phyloP scores from a whole-genome alignment of 768 basidiomycete species.

The Termitomyces sp. region DNA sequence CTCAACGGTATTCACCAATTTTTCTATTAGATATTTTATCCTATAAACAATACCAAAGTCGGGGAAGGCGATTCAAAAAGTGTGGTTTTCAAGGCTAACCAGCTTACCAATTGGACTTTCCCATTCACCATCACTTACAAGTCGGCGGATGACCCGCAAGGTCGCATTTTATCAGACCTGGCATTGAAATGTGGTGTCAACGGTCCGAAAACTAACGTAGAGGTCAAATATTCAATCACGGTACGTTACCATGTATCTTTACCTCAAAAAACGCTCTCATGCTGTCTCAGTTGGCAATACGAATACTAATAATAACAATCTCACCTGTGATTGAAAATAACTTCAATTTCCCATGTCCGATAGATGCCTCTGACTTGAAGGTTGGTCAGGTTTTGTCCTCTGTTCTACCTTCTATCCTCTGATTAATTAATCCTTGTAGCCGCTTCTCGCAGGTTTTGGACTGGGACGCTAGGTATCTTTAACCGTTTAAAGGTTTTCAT shows the following conservation, averaged over 20 bases:
- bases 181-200: conserved; percentile 54
- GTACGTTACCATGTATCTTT: conserved; percentile 29
- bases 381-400: conserved; percentile 15
- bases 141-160: conserved; percentile 43
- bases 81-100: conserved; percentile 43
- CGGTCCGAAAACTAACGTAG: conserved; percentile 42
- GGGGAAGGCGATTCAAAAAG: conserved; percentile 52
- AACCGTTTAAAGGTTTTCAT: neutral
- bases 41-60: conserved; percentile 63
- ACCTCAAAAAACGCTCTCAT: neutral
- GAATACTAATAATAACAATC: conserved; percentile 58
- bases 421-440: neutral
- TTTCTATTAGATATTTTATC: conserved; percentile 58
- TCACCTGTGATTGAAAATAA: conserved; percentile 60
- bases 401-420: neutral
- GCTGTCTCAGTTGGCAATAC: conserved; percentile 49
- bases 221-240: conserved; percentile 61
- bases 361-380: conserved; percentile 28
- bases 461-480: neutral
- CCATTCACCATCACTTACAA: conserved; percentile 69
- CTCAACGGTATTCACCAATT: neutral
- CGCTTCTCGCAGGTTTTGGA: conserved; percentile 10
- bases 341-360: conserved; percentile 61
- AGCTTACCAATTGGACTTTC: conserved; percentile 65
- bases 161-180: conserved; percentile 54